A percentile compares a stretch with the other conserved stretches of the same genome.
phyloP scores from a whole-genome alignment of 306 rosid species.

The Neltuma alba region DNA sequence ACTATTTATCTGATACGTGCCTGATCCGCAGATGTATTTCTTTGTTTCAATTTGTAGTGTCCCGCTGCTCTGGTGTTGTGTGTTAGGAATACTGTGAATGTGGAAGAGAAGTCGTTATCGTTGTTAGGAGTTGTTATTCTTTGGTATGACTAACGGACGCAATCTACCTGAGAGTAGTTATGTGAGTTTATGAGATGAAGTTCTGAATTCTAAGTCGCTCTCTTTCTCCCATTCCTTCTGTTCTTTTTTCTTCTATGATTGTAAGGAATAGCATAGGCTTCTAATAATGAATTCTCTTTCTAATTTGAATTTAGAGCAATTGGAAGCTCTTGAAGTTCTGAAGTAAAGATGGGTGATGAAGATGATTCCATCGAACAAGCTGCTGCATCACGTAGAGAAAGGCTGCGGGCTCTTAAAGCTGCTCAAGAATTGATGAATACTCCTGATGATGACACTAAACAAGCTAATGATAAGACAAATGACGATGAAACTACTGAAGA shows the following conservation, averaged over 20 bases:
- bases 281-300: background rate
- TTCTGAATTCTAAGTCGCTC: background rate
- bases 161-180: background rate
- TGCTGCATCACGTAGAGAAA: conserved; percentile 77
- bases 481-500: conserved; percentile 33
- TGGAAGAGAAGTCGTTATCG: background rate
- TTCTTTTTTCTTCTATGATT: background rate
- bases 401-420: conserved; percentile 73
- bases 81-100: background rate
- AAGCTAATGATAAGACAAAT: conserved; percentile 36
- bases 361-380: conserved; percentile 72
- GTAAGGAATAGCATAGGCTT: background rate
- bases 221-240: background rate
- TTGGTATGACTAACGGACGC: background rate
- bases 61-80: background rate
- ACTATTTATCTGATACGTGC: background rate
- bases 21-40: background rate
- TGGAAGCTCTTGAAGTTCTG: conserved; percentile 5
- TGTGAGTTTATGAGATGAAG: background rate
- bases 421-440: conserved; percentile 68
- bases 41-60: background rate
- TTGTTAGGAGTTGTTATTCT: background rate
- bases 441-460: conserved; percentile 55
- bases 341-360: conserved; percentile 54
- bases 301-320: conserved; percentile 2